These are phyloP conservation scores for Wallacemonas sp. DNA, from an alignment of 208 protist genomes.

Conservation along the genomic window DNA sequence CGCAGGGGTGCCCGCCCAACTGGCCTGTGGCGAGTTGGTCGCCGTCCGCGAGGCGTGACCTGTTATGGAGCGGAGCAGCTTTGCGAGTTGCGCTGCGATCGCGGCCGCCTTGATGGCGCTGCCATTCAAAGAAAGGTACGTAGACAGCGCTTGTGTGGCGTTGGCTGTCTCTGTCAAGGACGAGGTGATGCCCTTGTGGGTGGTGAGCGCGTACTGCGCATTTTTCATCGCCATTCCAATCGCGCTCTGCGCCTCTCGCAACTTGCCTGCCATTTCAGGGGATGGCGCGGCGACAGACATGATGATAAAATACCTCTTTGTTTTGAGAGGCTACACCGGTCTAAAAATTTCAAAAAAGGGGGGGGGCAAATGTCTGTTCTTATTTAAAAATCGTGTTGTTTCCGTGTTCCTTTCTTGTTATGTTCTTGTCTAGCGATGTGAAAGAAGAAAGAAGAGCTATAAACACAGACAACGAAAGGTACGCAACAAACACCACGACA, in stretches of 20 bases:
- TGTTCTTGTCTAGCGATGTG: too few relatives aligned
- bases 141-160: conserved; percentile 47
- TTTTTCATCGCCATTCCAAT: conserved; percentile 66
- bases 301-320: too few relatives aligned
- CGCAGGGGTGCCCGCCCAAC: conserved; percentile 17
- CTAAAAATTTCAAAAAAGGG: too few relatives aligned
- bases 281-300: conserved; percentile 9
- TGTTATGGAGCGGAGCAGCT: conserved; percentile 51
- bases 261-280: conserved; percentile 30
- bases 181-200: conserved; percentile 32
- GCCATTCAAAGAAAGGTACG: conserved; percentile 56
- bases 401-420: too few relatives aligned
- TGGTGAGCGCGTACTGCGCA: conserved; percentile 60
- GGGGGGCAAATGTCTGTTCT: too few relatives aligned
- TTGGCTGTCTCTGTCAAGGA: conserved; percentile 48
- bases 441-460: too few relatives aligned
- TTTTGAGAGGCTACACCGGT: too few relatives aligned
- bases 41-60: conserved; percentile 17
- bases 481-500: too few relatives aligned
- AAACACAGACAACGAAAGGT: too few relatives aligned
- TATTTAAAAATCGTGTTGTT: too few relatives aligned
- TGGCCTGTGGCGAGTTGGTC: conserved; percentile 24
- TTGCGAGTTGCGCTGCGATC: conserved; percentile 60
- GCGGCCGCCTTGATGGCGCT: conserved; percentile 64
- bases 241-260: conserved; percentile 42